phyloP scores from a whole-genome alignment of 2,329 filamentous ascomycete genomes.

The Epichloe typhina region DNA sequence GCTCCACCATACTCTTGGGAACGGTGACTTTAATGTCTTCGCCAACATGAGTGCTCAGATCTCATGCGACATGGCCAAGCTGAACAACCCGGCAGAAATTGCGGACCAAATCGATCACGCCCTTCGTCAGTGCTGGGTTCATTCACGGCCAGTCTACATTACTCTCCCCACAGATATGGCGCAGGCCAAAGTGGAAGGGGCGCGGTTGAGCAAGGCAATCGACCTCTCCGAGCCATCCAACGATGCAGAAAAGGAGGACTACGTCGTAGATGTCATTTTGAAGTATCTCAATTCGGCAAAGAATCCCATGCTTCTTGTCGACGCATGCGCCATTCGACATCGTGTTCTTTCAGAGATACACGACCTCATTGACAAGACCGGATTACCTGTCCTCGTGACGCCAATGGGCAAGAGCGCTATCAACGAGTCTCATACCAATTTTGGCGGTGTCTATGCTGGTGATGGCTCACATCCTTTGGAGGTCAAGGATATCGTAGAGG shows the following conservation, averaged over 20 bases:
- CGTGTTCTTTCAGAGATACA: constrained; percentile 60
- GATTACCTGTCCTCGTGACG: constrained; percentile 72
- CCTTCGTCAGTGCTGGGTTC: constrained; percentile 59
- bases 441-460: constrained; percentile 78
- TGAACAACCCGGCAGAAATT: constrained; percentile 57
- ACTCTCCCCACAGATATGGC: constrained; percentile 74
- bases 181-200: constrained; percentile 60
- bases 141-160: constrained; percentile 71
- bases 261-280: constrained; percentile 69
- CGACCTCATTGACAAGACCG: constrained; percentile 57
- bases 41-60: constrained; percentile 62
- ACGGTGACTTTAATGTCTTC: constrained; percentile 75
- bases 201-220: constrained; percentile 55
- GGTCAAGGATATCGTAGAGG: constrained; percentile 51
- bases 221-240: constrained; percentile 52
- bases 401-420: constrained; percentile 84
- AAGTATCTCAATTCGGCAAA: constrained; percentile 60
- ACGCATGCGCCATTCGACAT: constrained; percentile 72
- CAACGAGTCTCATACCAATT: constrained; percentile 62
- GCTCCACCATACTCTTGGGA: constrained; percentile 57
- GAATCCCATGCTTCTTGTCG: constrained; percentile 66
- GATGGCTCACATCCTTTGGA: constrained; percentile 52
- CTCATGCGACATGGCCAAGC: constrained; percentile 56
- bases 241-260: constrained; percentile 59
- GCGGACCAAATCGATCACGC: constrained; percentile 66